Conservation (phyloP, 805 yeast species). For the Hanseniaspora mollemarum region DNA sequence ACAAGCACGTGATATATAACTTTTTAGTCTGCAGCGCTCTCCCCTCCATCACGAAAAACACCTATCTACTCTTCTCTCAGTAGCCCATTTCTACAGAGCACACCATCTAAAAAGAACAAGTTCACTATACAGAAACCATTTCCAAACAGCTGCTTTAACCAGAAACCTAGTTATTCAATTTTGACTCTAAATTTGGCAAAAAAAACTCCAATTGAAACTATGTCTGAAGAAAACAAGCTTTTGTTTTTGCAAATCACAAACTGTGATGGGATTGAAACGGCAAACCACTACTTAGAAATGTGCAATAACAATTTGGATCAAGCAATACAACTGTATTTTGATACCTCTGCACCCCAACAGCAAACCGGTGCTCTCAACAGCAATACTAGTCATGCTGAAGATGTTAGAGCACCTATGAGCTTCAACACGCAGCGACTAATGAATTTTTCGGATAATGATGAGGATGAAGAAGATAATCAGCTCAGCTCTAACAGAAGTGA, state of each 20-base stretch:
- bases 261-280: slow-evolving; percentile 51
- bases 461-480: neutral
- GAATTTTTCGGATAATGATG: neutral
- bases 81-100: too few relatives aligned
- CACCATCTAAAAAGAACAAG: too few relatives aligned
- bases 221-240: slow-evolving; percentile 44
- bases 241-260: slow-evolving; percentile 79
- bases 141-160: too few relatives aligned
- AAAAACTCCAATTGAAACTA: slow-evolving; percentile 13
- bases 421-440: neutral
- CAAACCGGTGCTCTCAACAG: neutral
- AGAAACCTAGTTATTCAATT: too few relatives aligned
- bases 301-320: slow-evolving; percentile 66
- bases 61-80: too few relatives aligned
- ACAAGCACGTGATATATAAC: too few relatives aligned
- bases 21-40: too few relatives aligned
- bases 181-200: neutral
- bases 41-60: too few relatives aligned
- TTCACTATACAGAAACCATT: too few relatives aligned
- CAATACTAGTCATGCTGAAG: neutral
- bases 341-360: slow-evolving; percentile 36
- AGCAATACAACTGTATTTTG: slow-evolving; percentile 77
- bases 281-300: slow-evolving; percentile 67
- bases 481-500: neutral
- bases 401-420: slow-evolving; percentile 6